phyloP scores from a whole-genome alignment of 176 grass and related monocot genomes.

The Oryza nivara region DNA sequence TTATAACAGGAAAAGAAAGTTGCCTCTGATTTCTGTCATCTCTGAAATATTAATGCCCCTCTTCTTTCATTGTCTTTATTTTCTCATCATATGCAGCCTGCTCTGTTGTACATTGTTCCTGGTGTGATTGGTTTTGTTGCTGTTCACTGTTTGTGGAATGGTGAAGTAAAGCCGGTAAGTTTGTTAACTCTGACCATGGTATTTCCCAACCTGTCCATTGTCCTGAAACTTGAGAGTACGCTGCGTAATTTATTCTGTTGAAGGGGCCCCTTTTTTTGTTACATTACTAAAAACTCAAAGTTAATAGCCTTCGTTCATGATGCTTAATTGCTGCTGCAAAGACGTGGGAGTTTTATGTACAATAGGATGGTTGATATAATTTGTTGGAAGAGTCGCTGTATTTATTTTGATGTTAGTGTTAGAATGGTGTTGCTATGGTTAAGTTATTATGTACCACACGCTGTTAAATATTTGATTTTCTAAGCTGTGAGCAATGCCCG shows the following conservation, averaged over 20 bases:
- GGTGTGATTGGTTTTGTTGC: conserved; percentile 83
- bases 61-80: not conserved
- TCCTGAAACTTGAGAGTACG: not conserved
- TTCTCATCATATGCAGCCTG: conserved; percentile 58
- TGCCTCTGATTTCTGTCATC: not conserved
- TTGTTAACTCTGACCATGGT: not conserved
- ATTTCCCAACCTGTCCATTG: not conserved
- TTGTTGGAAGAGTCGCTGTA: not conserved
- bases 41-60: conserved; percentile 21
- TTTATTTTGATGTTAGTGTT: not conserved
- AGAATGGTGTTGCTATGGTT: not conserved
- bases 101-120: conserved; percentile 84
- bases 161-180: conserved; percentile 84
- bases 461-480: not conserved
- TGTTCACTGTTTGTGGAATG: conserved; percentile 75
- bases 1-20: not conserved
- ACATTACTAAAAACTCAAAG: not conserved
- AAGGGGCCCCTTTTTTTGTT: not conserved
- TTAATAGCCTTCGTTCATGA: not conserved
- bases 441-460: not conserved
- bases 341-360: not conserved
- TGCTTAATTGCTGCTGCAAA: not conserved
- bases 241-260: not conserved
- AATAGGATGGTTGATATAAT: not conserved
- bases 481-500: not conserved